Percentiles rank a stretch among this genome's conserved stretches.
Evolutionary conservation across 2,329 filamentous ascomycete genomes (phyloP).

Genomic region (Colletotrichum eremochloae): DNA sequence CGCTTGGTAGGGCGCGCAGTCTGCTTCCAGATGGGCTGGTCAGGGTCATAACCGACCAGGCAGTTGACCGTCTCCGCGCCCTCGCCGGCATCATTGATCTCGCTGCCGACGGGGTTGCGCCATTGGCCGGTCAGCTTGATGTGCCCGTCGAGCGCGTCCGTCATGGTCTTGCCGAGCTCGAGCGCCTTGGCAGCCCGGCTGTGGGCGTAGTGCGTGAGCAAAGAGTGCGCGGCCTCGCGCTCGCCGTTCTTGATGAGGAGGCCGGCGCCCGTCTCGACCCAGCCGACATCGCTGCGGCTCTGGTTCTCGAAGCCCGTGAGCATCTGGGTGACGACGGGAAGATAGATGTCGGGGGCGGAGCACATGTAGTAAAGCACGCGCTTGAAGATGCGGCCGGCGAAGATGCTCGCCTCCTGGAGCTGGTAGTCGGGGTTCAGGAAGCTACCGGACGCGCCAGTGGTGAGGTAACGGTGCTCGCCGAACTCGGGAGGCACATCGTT

Average conservation of each 20-base stretch:
- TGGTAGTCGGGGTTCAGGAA: slow-evolving; percentile 47
- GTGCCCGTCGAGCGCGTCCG: slow-evolving; percentile 45
- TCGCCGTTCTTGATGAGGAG: slow-evolving; percentile 43
- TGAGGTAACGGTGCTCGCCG: slow-evolving; percentile 48
- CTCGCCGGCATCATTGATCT: slow-evolving; percentile 51
- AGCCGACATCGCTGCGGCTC: slow-evolving; percentile 42
- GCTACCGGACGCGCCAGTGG: slow-evolving; percentile 46
- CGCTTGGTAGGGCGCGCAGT: slow-evolving; percentile 24
- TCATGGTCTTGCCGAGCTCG: slow-evolving; percentile 43
- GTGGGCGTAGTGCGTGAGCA: slow-evolving; percentile 46
- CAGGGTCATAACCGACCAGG: slow-evolving; percentile 49
- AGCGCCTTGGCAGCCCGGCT: slow-evolving; percentile 45
- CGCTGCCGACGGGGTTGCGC: slow-evolving; percentile 46
- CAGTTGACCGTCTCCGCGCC: slow-evolving; percentile 53
- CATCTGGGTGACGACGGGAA: slow-evolving; percentile 46
- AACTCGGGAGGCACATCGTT: slow-evolving; percentile 46
- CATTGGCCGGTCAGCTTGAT: slow-evolving; percentile 46
- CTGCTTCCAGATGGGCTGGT: slow-evolving; percentile 44
- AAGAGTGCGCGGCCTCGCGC: slow-evolving; percentile 40
- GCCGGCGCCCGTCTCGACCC: slow-evolving; percentile 45
- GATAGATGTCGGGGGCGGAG: slow-evolving; percentile 44
- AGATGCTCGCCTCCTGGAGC: slow-evolving; percentile 47
- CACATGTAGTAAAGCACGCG: slow-evolving; percentile 49
- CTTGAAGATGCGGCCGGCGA: slow-evolving; percentile 48
- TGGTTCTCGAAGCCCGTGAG: slow-evolving; percentile 45